Evolutionary conservation across 169 alveolate species (phyloP).

Genomic region (Plasmodium berghei): DNA sequence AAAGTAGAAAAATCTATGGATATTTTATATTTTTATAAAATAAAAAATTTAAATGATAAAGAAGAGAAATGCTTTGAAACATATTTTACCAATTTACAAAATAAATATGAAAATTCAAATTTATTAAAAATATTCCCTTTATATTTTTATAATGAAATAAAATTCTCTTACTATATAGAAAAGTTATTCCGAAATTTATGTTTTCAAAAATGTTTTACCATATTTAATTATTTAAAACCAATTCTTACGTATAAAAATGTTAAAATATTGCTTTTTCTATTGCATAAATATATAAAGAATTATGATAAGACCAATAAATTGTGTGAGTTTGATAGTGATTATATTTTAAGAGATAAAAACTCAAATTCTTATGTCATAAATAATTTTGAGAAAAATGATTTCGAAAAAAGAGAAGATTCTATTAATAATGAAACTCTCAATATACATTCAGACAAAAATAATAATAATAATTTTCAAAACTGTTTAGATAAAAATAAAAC

Average conservation of each 20-base stretch:
- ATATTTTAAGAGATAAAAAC: background rate
- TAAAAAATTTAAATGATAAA: slow-evolving; percentile 48
- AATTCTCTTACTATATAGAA: slow-evolving; percentile 43
- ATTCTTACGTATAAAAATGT: slow-evolving; percentile 44
- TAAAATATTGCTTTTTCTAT: slow-evolving; percentile 57
- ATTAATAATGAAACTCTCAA: too few species aligned
- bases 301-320: slow-evolving; percentile 26
- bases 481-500: background rate
- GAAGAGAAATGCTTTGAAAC: slow-evolving; percentile 54
- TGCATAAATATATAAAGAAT: slow-evolving; percentile 48
- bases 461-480: background rate
- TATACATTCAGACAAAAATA: background rate
- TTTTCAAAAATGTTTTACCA: slow-evolving; percentile 51
- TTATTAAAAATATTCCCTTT: slow-evolving; percentile 64
- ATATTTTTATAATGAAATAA: slow-evolving; percentile 59
- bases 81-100: slow-evolving; percentile 60
- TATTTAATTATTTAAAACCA: slow-evolving; percentile 53
- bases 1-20: slow-evolving; percentile 59
- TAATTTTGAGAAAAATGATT: background rate
- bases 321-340: background rate
- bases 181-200: slow-evolving; percentile 56
- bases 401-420: slow-evolving; percentile 11
- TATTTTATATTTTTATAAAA: slow-evolving; percentile 45
- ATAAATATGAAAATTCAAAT: slow-evolving; percentile 41
- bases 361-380: background rate